Evolutionary conservation across 495 filamentous ascomycete species (phyloP).

Genomic region (Copromyces sp.): DNA sequence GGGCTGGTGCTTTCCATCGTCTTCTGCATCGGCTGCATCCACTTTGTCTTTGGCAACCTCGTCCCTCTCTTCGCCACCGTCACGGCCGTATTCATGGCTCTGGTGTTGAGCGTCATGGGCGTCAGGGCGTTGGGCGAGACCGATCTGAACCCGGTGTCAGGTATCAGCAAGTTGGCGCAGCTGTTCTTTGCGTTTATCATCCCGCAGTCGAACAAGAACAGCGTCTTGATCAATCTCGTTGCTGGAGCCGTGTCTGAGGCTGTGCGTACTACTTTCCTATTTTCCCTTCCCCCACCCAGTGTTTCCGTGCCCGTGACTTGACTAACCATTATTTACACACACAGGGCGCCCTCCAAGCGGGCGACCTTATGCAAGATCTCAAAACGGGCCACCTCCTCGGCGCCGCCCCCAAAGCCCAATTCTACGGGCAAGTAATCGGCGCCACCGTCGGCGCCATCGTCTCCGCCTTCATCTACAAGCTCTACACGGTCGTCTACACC

Average conservation of each 20-base stretch:
- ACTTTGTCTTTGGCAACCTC: conserved; percentile 61
- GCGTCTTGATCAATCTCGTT: conserved; percentile 84
- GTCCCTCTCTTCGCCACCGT: conserved; percentile 63
- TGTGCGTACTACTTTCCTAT: conserved; percentile 7
- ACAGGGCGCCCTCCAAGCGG: conserved; percentile 86
- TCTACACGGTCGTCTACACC: conserved; percentile 84
- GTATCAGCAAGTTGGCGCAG: conserved; percentile 93
- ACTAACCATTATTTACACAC: conserved; percentile 23
- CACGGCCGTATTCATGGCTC: conserved; percentile 73
- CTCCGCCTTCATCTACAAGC: conserved; percentile 75
- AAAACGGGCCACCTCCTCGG: conserved; percentile 93
- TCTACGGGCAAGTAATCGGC: conserved; percentile 92
- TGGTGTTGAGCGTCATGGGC: conserved; percentile 89
- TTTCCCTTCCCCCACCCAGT: background rate
- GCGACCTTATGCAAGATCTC: conserved; percentile 96
- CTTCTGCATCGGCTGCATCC: conserved; percentile 71
- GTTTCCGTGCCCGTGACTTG: background rate
- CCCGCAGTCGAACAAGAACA: conserved; percentile 56
- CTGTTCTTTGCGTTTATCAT: conserved; percentile 89
- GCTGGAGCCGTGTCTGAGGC: conserved; percentile 67
- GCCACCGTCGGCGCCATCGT: conserved; percentile 80
- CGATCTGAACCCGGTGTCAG: conserved; percentile 92
- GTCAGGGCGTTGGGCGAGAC: conserved; percentile 92
- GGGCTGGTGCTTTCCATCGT: conserved; percentile 66
- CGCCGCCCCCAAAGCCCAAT: conserved; percentile 87